A percentile compares a stretch with the other conserved stretches of the same genome.
These are phyloP conservation scores for Umbelopsis vinacea DNA, from an alignment of 192 early-diverging fungal species.

Conservation along the genomic window DNA sequence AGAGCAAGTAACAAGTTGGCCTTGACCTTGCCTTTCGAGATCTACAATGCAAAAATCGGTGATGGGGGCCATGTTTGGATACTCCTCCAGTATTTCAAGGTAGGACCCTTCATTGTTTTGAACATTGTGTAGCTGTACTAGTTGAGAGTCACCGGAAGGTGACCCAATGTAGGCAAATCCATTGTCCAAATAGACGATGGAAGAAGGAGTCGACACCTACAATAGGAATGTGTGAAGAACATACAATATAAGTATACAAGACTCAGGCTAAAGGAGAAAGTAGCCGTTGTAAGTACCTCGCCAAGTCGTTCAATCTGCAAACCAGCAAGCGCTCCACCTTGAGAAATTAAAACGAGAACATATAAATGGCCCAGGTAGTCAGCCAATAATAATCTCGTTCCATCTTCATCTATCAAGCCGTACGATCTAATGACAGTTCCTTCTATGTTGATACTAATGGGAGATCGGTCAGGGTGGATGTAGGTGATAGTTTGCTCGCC, in stretches of 20 bases:
- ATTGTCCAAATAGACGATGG: conserved; percentile 69
- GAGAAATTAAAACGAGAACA: conserved; percentile 48
- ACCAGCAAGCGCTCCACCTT: conserved; percentile 33
- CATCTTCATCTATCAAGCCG: conserved; percentile 52
- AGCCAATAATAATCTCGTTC: conserved; percentile 67
- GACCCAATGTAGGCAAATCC: conserved; percentile 85
- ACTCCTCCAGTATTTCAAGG: conserved; percentile 65
- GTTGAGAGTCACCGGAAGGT: conserved; percentile 81
- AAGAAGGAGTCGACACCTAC: conserved; percentile 54
- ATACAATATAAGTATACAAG: too few relatives aligned
- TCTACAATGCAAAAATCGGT: conserved; percentile 87
- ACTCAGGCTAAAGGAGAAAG: too few relatives aligned
- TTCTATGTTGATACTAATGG: conserved; percentile 45
- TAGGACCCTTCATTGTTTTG: conserved; percentile 50
- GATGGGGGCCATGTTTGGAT: conserved; percentile 81
- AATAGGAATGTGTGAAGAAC: too few relatives aligned
- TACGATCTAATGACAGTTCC: conserved; percentile 54
- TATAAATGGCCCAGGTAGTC: conserved; percentile 70
- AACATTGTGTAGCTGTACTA: conserved; percentile 65
- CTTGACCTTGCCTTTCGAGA: conserved; percentile 66
- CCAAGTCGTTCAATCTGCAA: conserved; percentile 45
- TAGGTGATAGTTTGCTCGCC: conserved; percentile 62
- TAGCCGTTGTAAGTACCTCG: conserved; percentile 41
- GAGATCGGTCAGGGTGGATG: conserved; percentile 37
- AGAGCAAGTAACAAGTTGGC: conserved; percentile 58